These are phyloP conservation scores for Aspergillus leporis DNA, from an alignment of 495 filamentous ascomycete genomes.

Conservation along the genomic window DNA sequence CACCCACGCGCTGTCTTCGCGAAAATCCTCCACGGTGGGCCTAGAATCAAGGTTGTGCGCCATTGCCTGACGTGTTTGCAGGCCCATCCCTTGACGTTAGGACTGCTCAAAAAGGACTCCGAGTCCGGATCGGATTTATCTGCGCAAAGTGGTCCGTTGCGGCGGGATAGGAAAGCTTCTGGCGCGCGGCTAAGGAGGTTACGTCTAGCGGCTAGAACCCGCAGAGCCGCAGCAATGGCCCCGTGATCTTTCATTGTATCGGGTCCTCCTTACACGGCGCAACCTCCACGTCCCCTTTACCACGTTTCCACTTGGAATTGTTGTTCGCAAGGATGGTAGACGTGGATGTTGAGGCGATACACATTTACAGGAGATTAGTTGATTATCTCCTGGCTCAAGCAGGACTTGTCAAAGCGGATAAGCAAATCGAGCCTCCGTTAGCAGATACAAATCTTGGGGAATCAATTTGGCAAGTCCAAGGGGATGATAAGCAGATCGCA, in stretches of 20 bases:
- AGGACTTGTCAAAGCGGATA: conserved; percentile 60
- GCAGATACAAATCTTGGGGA: conserved; percentile 51
- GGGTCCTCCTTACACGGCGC: conserved; percentile 8
- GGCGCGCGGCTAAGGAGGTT: conserved; percentile 26
- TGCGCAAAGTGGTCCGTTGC: conserved; percentile 29
- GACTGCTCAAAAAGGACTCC: conserved; percentile 25
- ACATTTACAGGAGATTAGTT: conserved; percentile 55
- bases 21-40: conserved; percentile 65
- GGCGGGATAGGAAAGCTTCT: conserved; percentile 25
- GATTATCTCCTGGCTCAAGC: conserved; percentile 64
- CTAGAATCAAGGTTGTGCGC: conserved; percentile 51
- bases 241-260: conserved; percentile 6
- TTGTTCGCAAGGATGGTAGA: conserved; percentile 45
- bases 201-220: conserved; percentile 22
- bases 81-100: conserved; percentile 35
- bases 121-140: conserved; percentile 29
- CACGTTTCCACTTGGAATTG: neutral
- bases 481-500: conserved; percentile 25
- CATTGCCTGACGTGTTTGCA: conserved; percentile 43
- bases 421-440: conserved; percentile 77
- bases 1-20: conserved; percentile 79
- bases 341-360: conserved; percentile 55
- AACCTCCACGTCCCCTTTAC: neutral
- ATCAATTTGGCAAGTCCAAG: conserved; percentile 37
- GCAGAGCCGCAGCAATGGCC: conserved; percentile 31